Conservation (phyloP, 2,329 filamentous ascomycete genomes). For the Epichloe glyceriae region DNA sequence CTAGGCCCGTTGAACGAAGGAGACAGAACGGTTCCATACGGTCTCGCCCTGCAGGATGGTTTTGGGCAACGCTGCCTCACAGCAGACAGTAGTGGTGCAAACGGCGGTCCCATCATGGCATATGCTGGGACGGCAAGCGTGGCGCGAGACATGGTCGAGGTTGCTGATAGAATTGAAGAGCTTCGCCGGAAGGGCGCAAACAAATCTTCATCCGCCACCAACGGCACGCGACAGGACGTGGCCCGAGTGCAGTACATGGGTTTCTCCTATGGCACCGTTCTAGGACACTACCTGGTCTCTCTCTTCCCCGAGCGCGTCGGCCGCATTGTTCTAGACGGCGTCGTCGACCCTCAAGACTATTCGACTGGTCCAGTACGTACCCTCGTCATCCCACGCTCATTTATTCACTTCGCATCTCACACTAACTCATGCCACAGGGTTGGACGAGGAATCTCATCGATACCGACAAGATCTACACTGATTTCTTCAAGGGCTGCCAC, state of each 20-base stretch:
- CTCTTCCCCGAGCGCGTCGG: slow-evolving; percentile 18
- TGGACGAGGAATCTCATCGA: slow-evolving; percentile 22
- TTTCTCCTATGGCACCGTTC: slow-evolving; percentile 25
- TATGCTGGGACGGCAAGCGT: slow-evolving; percentile 12
- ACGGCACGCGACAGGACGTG: neutral
- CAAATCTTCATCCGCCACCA: neutral
- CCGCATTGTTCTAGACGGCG: slow-evolving; percentile 23
- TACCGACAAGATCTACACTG: slow-evolving; percentile 15
- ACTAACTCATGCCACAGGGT: slow-evolving; percentile 2
- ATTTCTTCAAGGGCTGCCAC: slow-evolving; percentile 21
- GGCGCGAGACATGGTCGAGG: slow-evolving; percentile 7
- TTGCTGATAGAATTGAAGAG: slow-evolving; percentile 4
- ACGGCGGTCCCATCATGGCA: slow-evolving; percentile 11
- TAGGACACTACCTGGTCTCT: slow-evolving; percentile 13
- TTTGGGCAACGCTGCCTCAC: slow-evolving; percentile 15
- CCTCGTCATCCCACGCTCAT: neutral
- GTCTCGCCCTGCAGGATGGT: slow-evolving; percentile 9
- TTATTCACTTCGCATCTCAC: neutral
- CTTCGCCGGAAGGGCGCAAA: slow-evolving; percentile 2
- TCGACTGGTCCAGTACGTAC: slow-evolving; percentile 16
- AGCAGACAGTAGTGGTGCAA: slow-evolving; percentile 4
- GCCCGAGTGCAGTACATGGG: slow-evolving; percentile 31
- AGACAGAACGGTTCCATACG: neutral
- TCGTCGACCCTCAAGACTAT: slow-evolving; percentile 18
- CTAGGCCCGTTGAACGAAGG: neutral